Percentiles rank a stretch among this genome's conserved stretches.
Evolutionary conservation across 495 filamentous ascomycete genomes (phyloP).

Genomic region (Copromyces sp.): DNA sequence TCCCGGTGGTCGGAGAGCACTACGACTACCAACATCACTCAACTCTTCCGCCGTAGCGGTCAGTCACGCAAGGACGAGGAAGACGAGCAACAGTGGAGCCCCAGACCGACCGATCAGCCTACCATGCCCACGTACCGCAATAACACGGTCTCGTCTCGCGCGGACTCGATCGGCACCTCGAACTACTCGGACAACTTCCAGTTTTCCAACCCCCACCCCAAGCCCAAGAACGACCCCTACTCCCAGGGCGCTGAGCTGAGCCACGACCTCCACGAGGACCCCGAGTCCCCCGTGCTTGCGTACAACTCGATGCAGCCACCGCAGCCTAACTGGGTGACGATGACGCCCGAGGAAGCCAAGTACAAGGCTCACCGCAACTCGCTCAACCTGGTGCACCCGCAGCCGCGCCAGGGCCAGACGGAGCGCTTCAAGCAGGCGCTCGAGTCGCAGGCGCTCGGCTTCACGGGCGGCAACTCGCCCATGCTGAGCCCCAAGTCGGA

Average conservation of each 20-base stretch:
- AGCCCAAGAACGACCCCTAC: slow-evolving; percentile 46
- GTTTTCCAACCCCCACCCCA: slow-evolving; percentile 52
- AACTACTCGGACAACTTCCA: slow-evolving; percentile 53
- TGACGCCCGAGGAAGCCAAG: slow-evolving; percentile 72
- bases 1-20: slow-evolving; percentile 91
- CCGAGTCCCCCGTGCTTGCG: slow-evolving; percentile 5
- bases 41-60: slow-evolving; percentile 42
- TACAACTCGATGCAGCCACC: slow-evolving; percentile 23
- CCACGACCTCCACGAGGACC: slow-evolving; percentile 11
- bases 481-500: slow-evolving; percentile 56
- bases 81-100: slow-evolving; percentile 16
- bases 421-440: slow-evolving; percentile 71
- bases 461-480: slow-evolving; percentile 36
- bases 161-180: slow-evolving; percentile 48
- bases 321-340: slow-evolving; percentile 22
- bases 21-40: slow-evolving; percentile 58
- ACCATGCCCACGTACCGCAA: slow-evolving; percentile 7
- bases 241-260: slow-evolving; percentile 43
- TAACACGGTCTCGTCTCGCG: slow-evolving; percentile 44
- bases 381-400: slow-evolving; percentile 80
- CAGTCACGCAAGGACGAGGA: slow-evolving; percentile 36
- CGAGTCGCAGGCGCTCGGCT: slow-evolving; percentile 69
- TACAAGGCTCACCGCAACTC: slow-evolving; percentile 87
- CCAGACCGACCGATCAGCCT: neutral
- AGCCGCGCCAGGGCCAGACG: slow-evolving; percentile 75